Percentiles rank a stretch among this genome's conserved stretches.
Conservation (phyloP, 108 stramenopile genomes). For the Fistulifera solaris region DNA sequence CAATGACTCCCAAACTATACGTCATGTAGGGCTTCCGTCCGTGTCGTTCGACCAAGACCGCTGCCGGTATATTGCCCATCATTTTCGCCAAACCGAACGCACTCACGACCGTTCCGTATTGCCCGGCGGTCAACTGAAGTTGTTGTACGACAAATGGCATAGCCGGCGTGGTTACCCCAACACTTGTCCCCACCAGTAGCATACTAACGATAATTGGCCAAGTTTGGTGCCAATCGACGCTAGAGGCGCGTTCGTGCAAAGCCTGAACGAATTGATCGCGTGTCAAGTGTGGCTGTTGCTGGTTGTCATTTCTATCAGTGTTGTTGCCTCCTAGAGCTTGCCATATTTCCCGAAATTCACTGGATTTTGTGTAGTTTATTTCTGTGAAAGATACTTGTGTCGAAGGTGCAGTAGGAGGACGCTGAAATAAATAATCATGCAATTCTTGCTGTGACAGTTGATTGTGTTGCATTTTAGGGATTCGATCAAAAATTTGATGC, state of each 20-base stretch:
- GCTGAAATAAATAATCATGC: not conserved
- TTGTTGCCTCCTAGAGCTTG: too few species aligned
- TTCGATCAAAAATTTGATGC: conserved; percentile 4
- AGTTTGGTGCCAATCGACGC: conserved; percentile 44
- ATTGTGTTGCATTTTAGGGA: not conserved
- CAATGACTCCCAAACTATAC: conserved; percentile 48
- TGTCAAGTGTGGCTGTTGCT: not conserved
- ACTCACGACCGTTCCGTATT: conserved; percentile 75
- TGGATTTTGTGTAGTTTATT: too few species aligned
- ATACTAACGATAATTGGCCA: conserved; percentile 69
- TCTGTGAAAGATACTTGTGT: not conserved
- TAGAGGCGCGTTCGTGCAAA: conserved; percentile 21
- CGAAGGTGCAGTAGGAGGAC: too few species aligned
- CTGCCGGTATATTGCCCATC: conserved; percentile 78
- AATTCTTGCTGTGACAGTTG: not conserved
- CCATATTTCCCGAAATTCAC: too few species aligned
- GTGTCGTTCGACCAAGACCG: conserved; percentile 72
- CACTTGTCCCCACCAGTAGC: conserved; percentile 72
- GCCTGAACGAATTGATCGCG: conserved; percentile 23
- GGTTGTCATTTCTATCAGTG: not conserved
- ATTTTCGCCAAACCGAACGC: conserved; percentile 83
- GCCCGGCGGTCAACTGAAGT: conserved; percentile 50
- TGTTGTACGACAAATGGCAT: conserved; percentile 78
- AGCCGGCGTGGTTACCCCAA: conserved; percentile 68
- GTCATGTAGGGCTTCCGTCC: conserved; percentile 85